These are phyloP conservation scores for Ulota crispa DNA, from an alignment of 225 moss, liverwort and hornwort species.

Conservation along the genomic window DNA sequence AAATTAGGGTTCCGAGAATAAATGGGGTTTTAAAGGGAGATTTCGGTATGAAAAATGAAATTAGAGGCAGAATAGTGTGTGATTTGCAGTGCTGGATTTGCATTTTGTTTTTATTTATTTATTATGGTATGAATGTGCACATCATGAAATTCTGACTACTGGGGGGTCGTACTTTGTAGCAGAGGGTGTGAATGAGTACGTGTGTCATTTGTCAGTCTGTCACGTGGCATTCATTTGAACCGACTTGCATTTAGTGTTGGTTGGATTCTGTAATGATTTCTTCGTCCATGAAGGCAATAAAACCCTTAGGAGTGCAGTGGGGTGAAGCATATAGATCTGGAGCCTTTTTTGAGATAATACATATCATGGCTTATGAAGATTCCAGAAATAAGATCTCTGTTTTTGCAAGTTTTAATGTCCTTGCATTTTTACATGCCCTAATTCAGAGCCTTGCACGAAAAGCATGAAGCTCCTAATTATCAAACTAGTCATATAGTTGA, in stretches of 20 bases:
- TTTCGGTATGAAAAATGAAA: neutral
- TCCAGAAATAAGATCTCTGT: too few relatives aligned
- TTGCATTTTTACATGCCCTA: too few relatives aligned
- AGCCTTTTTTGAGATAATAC: too few relatives aligned
- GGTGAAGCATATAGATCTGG: too few relatives aligned
- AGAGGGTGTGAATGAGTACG: slow-evolving; percentile 11
- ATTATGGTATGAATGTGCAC: neutral
- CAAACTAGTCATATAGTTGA: too few relatives aligned
- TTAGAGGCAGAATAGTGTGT: neutral
- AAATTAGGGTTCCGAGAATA: slow-evolving; percentile 20
- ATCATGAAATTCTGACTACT: slow-evolving; percentile 4
- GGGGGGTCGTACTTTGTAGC: neutral
- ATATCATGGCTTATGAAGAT: too few relatives aligned
- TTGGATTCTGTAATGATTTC: neutral
- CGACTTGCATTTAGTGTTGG: slow-evolving; percentile 9
- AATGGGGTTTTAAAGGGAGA: neutral
- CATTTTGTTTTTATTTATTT: neutral
- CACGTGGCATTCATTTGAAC: neutral
- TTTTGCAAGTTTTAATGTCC: too few relatives aligned
- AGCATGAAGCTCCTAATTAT: too few relatives aligned
- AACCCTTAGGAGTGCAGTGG: too few relatives aligned
- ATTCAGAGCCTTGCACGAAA: too few relatives aligned
- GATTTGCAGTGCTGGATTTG: neutral
- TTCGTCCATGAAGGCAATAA: neutral
- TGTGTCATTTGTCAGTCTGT: slow-evolving; percentile 20